These are phyloP conservation scores for Aspergillus terreus DNA, from an alignment of 2,329 filamentous ascomycete species.

Conservation along the genomic window DNA sequence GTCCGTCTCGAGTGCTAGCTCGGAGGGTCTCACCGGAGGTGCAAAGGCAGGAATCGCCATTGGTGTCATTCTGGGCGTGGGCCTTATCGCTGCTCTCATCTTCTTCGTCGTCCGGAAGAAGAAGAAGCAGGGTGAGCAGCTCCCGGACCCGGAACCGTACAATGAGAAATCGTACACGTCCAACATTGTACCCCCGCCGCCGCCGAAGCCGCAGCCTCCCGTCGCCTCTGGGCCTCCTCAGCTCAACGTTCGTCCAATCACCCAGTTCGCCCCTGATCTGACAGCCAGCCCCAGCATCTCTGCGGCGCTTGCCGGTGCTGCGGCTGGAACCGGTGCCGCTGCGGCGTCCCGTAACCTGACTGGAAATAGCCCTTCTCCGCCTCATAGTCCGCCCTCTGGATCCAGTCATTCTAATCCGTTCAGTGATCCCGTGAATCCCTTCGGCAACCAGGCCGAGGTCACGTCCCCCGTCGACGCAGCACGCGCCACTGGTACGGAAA, in stretches of 20 bases:
- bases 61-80: conserved; percentile 69
- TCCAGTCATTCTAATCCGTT: conserved; percentile 42
- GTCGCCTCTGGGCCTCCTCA: conserved; percentile 61
- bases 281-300: conserved; percentile 28
- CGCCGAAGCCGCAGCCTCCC: conserved; percentile 38
- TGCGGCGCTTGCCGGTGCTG: conserved; percentile 17
- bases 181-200: conserved; percentile 24
- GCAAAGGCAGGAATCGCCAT: conserved; percentile 80
- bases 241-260: conserved; percentile 78
- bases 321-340: conserved; percentile 15
- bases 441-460: conserved; percentile 60
- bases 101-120: conserved; percentile 74
- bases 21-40: conserved; percentile 40
- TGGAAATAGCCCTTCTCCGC: conserved; percentile 23
- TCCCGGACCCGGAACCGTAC: conserved; percentile 43
- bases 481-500: neutral
- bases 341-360: conserved; percentile 32
- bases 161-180: conserved; percentile 60
- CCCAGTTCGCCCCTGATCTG: conserved; percentile 73
- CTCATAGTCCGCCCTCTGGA: conserved; percentile 37
- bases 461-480: conserved; percentile 16
- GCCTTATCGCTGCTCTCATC: conserved; percentile 62
- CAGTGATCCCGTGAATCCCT: conserved; percentile 64
- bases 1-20: conserved; percentile 21
- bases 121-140: conserved; percentile 48